phyloP scores from a whole-genome alignment of 176 grass and related monocot species.

The Paspalum notatum region DNA sequence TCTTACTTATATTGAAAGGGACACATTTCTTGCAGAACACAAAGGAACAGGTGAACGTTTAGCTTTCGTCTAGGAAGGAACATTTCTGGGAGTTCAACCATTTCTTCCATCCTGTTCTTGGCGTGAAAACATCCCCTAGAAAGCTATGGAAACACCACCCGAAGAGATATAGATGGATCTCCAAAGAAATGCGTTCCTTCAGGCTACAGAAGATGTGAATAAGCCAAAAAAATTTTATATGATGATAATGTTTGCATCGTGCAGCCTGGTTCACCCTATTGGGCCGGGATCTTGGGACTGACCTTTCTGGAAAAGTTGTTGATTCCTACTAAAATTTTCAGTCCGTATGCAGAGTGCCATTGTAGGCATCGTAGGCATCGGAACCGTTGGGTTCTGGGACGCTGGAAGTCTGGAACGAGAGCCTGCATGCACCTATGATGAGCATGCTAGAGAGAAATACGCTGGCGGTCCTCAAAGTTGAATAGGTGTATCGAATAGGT shows the following conservation, averaged over 20 bases:
- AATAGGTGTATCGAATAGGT: too few species aligned
- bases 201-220: not conserved
- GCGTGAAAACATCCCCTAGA: not conserved
- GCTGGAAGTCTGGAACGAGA: not conserved
- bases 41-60: not conserved
- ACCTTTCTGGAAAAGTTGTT: not conserved
- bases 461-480: too few species aligned
- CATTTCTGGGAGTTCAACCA: slow-evolving; percentile 1
- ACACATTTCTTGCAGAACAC: not conserved
- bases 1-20: too few species aligned
- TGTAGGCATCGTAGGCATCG: too few species aligned
- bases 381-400: too few species aligned
- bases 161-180: not conserved
- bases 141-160: not conserved
- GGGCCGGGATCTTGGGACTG: not conserved
- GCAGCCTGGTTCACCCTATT: not conserved
- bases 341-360: too few species aligned
- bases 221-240: not conserved
- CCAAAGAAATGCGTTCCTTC: not conserved
- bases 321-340: too few species aligned
- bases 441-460: too few species aligned
- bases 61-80: slow-evolving; percentile 13
- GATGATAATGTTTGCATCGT: not conserved
- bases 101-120: not conserved
- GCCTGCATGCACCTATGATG: not conserved